phyloP scores from a whole-genome alignment of 1,284 basidiomycete species.

The Ceratobasidium sp. region DNA sequence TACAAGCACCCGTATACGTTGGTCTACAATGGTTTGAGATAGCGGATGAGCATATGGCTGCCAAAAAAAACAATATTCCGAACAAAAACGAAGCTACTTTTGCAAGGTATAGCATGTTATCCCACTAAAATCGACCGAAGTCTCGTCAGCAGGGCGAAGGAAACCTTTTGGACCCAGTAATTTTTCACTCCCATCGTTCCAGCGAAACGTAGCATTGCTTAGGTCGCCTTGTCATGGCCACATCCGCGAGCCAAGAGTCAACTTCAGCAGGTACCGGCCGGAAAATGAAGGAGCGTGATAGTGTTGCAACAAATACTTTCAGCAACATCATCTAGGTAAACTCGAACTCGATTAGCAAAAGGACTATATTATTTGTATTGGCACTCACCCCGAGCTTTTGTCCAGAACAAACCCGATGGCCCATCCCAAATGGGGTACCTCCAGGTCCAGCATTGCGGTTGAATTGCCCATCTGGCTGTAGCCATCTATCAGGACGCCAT shows the following conservation, averaged over 20 bases:
- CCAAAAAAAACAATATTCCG: too few relatives aligned
- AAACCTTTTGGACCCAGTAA: neutral
- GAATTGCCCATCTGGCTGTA: slow-evolving; percentile 14
- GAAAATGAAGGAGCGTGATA: slow-evolving; percentile 31
- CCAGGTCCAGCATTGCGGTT: slow-evolving; percentile 4
- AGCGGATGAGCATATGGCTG: too few relatives aligned
- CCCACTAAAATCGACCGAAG: too few relatives aligned
- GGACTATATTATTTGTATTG: neutral
- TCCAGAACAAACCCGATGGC: slow-evolving; percentile 15
- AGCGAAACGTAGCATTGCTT: slow-evolving; percentile 11
- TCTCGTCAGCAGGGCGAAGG: too few relatives aligned
- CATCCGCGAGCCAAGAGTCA: neutral
- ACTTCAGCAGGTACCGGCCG: slow-evolving; percentile 16
- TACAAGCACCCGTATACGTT: too few relatives aligned
- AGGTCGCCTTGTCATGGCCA: neutral
- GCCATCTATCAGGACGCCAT: slow-evolving; percentile 30
- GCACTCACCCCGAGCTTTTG: slow-evolving; percentile 23
- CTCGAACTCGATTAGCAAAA: neutral
- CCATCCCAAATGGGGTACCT: slow-evolving; percentile 23
- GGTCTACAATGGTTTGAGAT: too few relatives aligned
- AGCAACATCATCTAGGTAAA: neutral
- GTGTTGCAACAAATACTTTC: slow-evolving; percentile 4
- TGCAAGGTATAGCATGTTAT: too few relatives aligned
- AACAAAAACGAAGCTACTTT: too few relatives aligned
- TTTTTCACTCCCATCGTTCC: slow-evolving; percentile 18